Evolutionary conservation across 2,329 filamentous ascomycete species (phyloP).

Genomic region (Bretziella fagacearum): DNA sequence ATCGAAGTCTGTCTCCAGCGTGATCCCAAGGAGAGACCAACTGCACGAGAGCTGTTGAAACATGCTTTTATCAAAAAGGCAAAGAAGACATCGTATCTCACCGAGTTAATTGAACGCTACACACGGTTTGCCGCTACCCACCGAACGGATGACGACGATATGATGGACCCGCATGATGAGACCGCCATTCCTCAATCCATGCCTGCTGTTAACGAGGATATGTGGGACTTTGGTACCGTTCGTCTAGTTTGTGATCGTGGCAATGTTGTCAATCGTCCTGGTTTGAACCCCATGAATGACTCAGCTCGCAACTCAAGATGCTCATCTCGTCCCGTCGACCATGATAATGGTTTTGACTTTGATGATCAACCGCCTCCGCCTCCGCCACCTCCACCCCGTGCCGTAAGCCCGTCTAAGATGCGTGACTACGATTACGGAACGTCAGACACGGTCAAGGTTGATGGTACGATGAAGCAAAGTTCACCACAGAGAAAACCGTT

Average conservation of each 20-base stretch:
- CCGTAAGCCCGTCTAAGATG: slow-evolving; percentile 35
- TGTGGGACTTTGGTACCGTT: slow-evolving; percentile 98
- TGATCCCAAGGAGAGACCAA: slow-evolving; percentile 76
- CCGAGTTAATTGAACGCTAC: slow-evolving; percentile 83
- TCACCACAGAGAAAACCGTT: slow-evolving; percentile 45
- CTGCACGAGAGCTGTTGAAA: slow-evolving; percentile 69
- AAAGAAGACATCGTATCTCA: slow-evolving; percentile 92
- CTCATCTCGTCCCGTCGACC: slow-evolving; percentile 31
- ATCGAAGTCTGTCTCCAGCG: slow-evolving; percentile 70
- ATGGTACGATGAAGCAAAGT: slow-evolving; percentile 36
- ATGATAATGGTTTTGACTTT: slow-evolving; percentile 27
- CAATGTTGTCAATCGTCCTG: slow-evolving; percentile 36
- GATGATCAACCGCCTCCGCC: slow-evolving; percentile 25
- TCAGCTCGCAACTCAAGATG: slow-evolving; percentile 62
- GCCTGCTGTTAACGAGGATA: slow-evolving; percentile 56
- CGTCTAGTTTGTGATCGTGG: slow-evolving; percentile 56
- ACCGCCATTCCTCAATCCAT: slow-evolving; percentile 20
- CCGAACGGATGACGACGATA: slow-evolving; percentile 48
- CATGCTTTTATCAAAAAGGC: slow-evolving; percentile 82
- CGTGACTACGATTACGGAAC: slow-evolving; percentile 27
- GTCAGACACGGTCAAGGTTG: slow-evolving; percentile 38
- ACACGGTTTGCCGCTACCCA: slow-evolving; percentile 73
- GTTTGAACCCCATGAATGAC: slow-evolving; percentile 58
- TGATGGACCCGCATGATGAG: slow-evolving; percentile 37
- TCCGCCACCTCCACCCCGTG: slow-evolving; percentile 22